Percentiles rank a stretch among this genome's conserved stretches.
These are phyloP conservation scores for Yamadazyma paraphyllophila DNA, from an alignment of 805 yeast genomes.

Conservation along the genomic window DNA sequence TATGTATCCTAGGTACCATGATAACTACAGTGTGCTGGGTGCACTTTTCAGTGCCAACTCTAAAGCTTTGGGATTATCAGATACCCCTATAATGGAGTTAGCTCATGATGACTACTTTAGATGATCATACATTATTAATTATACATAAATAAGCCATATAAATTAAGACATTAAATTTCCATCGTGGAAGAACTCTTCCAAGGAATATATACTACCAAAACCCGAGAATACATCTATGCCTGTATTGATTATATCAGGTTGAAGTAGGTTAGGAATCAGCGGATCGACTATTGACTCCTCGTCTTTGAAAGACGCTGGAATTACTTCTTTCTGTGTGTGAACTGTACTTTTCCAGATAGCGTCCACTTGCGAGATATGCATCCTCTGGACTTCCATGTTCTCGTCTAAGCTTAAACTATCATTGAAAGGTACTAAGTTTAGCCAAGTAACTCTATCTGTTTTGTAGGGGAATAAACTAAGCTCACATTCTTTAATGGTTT, in stretches of 20 bases:
- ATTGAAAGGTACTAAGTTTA: conserved; percentile 12
- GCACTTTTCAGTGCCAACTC: conserved; percentile 4
- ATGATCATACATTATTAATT: neutral
- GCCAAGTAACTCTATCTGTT: conserved; percentile 7
- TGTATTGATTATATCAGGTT: conserved; percentile 3
- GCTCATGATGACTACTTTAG: conserved; percentile 15
- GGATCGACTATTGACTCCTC: conserved; percentile 6
- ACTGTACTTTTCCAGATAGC: conserved; percentile 10
- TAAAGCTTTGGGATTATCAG: conserved; percentile 8
- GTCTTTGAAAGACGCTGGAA: conserved; percentile 10
- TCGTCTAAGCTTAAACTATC: conserved; percentile 6
- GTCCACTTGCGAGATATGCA: conserved; percentile 12
- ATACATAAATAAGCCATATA: neutral
- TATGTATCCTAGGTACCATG: neutral
- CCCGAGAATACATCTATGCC: conserved; percentile 5
- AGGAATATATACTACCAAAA: conserved; percentile 6
- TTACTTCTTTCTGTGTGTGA: conserved; percentile 3
- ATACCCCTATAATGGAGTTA: conserved; percentile 6
- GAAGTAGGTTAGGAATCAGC: conserved; percentile 9
- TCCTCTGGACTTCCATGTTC: conserved; percentile 11
- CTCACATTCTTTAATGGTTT: neutral
- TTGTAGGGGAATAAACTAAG: neutral
- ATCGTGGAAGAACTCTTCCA: conserved; percentile 11
- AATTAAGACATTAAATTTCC: neutral
- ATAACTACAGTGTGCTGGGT: conserved; percentile 3